Base-by-base conservation (phyloP, 140 eudicot genomes). In the Cichorium intybus region DNA sequence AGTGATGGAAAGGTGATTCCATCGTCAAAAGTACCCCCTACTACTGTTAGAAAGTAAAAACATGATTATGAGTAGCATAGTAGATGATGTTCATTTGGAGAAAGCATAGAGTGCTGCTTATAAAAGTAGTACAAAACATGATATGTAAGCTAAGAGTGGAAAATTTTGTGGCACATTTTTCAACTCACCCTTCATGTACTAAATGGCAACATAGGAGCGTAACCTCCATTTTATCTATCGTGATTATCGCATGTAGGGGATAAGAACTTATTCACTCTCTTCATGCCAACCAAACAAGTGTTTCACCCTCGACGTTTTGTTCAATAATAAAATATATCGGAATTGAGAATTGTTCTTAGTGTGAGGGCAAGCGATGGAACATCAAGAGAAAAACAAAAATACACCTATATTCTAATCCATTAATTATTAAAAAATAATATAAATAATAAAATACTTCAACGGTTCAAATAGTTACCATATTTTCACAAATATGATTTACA, bases 1-100 rank as follows among this genome's bases (percentile, higher is more conserved):
- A 75, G 70, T 75, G 65, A 75, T 74, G 70, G 41, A 75, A 75
- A 75, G 80, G 80, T 75, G 80, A 75, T 75, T 75, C 80, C 80
- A 48, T 66, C 52, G 75, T 60, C 70, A 75, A 75, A 75, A 75
- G 80, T 68, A 75, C 51, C 64, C 69, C 80, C 48, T 67, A 59
- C 75, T 51, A 59, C 69, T 74, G 79, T 67, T 75, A 75, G 55
- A 67, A 74, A 59, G 57, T 57, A 66, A 74, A 74, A 66, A 58
- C 79, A 67, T 75, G 80, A 75, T 74, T 74, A 67, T 59, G 74
- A 67, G 23, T 49, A 59, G 61, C 68, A 57, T 65, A 34, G 51
- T 50, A 66, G 64, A 58, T 59, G 57, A 12, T 66, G 62, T 72
- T 74, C 68, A 66, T 58, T 74, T 60, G 63, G 39, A 56, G 62